These are phyloP conservation scores for Elsinoe necatrix DNA, from an alignment of 2,329 filamentous ascomycete genomes.

Conservation along the genomic window DNA sequence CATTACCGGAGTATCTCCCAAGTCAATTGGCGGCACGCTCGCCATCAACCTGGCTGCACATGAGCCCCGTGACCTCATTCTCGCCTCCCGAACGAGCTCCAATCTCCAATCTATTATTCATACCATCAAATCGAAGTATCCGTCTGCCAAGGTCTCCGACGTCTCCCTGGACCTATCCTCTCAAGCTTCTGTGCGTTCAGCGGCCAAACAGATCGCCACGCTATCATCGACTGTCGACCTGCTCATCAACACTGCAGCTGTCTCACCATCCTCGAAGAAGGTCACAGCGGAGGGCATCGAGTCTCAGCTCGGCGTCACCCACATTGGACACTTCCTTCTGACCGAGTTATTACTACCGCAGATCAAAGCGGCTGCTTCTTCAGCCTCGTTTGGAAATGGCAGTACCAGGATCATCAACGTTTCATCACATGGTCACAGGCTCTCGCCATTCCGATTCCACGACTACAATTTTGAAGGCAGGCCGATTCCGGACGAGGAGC, in stretches of 20 bases:
- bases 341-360: conserved; percentile 19
- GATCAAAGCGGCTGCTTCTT: conserved; percentile 16
- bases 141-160: conserved; percentile 22
- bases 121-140: conserved; percentile 20
- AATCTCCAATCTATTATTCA: conserved; percentile 29
- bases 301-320: conserved; percentile 19
- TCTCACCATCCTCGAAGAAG: conserved; percentile 30
- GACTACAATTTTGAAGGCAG: conserved; percentile 29
- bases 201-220: conserved; percentile 27
- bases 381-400: conserved; percentile 16
- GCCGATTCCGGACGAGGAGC: conserved; percentile 20
- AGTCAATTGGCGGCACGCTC: conserved; percentile 32
- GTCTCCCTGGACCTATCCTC: conserved; percentile 31
- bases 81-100: conserved; percentile 32
- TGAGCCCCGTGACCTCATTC: conserved; percentile 30
- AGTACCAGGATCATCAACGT: conserved; percentile 26
- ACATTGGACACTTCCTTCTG: conserved; percentile 24
- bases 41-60: conserved; percentile 31
- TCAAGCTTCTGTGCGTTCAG: conserved; percentile 26
- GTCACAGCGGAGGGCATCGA: conserved; percentile 33
- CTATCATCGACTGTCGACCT: conserved; percentile 30
- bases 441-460: conserved; percentile 28
- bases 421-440: conserved; percentile 21
- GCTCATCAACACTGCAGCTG: conserved; percentile 38
- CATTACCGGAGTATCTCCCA: conserved; percentile 33